Base-by-base conservation (phyloP, 345 rosid genomes). In the Reutealis trisperma region DNA sequence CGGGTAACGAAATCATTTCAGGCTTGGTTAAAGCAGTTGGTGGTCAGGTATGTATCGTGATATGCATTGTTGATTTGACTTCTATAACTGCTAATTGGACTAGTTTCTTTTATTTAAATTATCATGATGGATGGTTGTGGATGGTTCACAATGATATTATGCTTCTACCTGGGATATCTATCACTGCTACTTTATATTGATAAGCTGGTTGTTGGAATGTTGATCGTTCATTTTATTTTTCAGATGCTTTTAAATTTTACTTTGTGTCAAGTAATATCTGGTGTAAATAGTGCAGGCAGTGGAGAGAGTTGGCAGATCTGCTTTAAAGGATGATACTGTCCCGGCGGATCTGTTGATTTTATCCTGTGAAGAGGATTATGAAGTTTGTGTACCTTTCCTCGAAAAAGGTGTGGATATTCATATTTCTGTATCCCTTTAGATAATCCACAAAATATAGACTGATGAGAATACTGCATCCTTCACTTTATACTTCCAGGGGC, bases 321-420 rank as follows among this genome's bases (percentile, higher is more conserved):
- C 84, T 77, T 42, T 90, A 71, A 87, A 82, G 85, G 93, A 90
- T 70, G 90, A 82, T 60, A 87, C 75, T 64, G 60, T 86, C 51
- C 75, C 83, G 21, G 89, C 87, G 67, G 87, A 92, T 83, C 74
- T 95, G 75, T 87, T 95, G 84, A 78, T 95, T 79, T 67, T 95
- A 54, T 95, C 99, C 41, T 90, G 97, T 81, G 97, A 89, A 81
- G 94, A 93, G 79, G 98, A 93, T 83, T 87, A 84, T 15, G 77
- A 67, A 65, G 74, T 80, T 58, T 86, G 90, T 63, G 76, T 85
- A 27, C 94, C 93, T 73, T 90, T 91, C 81, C 92, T 93, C 52
- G 91, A 93, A 83, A 91, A 81, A 90, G 99, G 98, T 95, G 16
- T 60, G 34, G 54, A 57, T 49, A 1, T 58, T 62, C 32, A 18